Evolutionary conservation across 139 green algal genomes (phyloP), one percentile per base, ranked within the genome.

Genomic region (Raphidocelis subcapitata): DNA sequence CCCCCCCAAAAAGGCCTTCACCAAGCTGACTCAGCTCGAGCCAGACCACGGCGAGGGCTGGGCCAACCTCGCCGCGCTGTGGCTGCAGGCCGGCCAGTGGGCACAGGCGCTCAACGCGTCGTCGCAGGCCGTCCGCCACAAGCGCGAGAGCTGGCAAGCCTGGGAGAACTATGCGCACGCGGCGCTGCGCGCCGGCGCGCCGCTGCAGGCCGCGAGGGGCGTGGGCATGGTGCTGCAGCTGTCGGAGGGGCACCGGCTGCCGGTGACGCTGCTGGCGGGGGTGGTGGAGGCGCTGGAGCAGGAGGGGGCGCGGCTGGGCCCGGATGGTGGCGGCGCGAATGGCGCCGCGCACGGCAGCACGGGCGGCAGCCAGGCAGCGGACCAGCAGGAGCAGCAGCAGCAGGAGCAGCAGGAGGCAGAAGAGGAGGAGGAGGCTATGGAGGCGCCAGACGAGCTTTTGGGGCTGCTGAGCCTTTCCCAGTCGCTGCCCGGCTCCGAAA

Each of bases 41-140:
- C 86, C 89, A 16, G 90, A 97, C 37, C 87, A 97, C 67, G 94
- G 86, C 1, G 90, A 97, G 70, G 91, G 92, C 0, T 98, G 94
- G 94, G 97, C 96, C 89, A 98, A 98, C 84, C 68, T 98, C 35
- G 94, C 89, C 1, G 93, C 92, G 15, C 79, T 98, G 44, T 92
- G 92, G 79, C 75, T 95, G 82, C 75, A 87, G 62, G 59, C 82
- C 36, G 62, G 77, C 15, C 41, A 69, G 1, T 76, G 64, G 66
- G 76, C 65, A 46, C 61, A 79, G 64, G 81, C 81, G 33, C 70
- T 85, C 70, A 66, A 67, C 14, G 88, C 85, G 0, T 52, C 84
- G 26, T 75, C 63, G 52, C 87, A 97, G 77, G 84, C 88, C 0
- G 65, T 90, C 16, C 90, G 89, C 75, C 78, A 91, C 79, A 91